Evolutionary conservation across 1,139 yeast species (phyloP), one percentile per base, ranked within the genome.

Genomic region (Petasospora rhodanensis): DNA sequence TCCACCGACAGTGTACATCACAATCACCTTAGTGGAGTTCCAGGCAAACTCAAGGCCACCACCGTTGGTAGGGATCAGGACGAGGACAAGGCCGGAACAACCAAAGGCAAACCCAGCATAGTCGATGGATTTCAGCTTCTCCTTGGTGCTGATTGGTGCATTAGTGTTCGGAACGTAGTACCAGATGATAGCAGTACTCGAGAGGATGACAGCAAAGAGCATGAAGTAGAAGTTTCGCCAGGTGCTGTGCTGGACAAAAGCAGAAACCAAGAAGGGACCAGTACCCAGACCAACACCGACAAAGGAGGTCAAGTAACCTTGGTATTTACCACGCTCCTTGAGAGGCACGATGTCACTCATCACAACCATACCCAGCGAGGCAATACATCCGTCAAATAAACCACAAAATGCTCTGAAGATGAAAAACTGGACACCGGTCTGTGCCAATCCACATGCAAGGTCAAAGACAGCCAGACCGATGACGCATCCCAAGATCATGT

Each of bases 181-280:
- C 30, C 37, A 41, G n/a, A 42, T 38, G 10, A 48, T 28, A 3
- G 25, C 29, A 14, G 41, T 41, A 23, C 61, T 64, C 7, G 54
- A 32, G 3, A 60, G 41, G 4, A 66, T 58, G n/a, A 70, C 37
- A 0, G 76, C 76, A 12, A 70, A 68, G 42, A 68, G 50, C 36
- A 66, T 55, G 48, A 65, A 69, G 45, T 66, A 75, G 39, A 68
- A 65, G 32, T 66, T 61, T 43, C 75, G 62, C 82, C 82, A 76
- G 10, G 32, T 31, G 13, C 51, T 51, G 37, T 61, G 58, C 16
- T 61, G 50, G 5, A 71, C 64, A 38, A 74, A 68, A 0, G 70
- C 75, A 18, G 76, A 74, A 39, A 76, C 75, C 14, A 76, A 52
- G 34, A 76, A 64, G 0, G 82, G 82, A 0, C 81, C 82, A 11